phyloP scores from a whole-genome alignment of 2,329 filamentous ascomycete species.

The Claviceps lovelessii region DNA sequence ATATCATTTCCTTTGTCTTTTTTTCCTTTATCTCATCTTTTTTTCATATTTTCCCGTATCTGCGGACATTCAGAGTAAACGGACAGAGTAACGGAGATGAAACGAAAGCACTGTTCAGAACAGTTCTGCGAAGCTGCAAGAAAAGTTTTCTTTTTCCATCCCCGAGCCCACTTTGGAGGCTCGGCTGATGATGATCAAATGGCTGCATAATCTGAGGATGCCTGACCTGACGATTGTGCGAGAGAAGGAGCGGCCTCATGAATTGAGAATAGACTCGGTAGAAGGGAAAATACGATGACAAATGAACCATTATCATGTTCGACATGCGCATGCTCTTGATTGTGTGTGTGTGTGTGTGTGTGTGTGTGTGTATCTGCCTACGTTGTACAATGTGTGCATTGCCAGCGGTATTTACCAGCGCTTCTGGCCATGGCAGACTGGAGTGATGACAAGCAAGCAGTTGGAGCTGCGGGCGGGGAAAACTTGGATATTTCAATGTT shows the following conservation, averaged over 20 bases:
- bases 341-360: no score
- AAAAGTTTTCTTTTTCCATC: constrained; percentile 13
- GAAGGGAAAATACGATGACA: constrained; percentile 18
- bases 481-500: no score
- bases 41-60: constrained; percentile 10
- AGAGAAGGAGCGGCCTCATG: constrained; percentile 14
- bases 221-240: constrained; percentile 7
- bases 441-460: no score
- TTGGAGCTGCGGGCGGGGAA: no score
- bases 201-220: constrained; percentile 9
- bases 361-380: no score
- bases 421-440: no score
- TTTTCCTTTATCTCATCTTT: constrained; percentile 9
- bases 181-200: constrained; percentile 14
- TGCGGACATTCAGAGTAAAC: constrained; percentile 17
- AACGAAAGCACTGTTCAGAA: constrained; percentile 18
- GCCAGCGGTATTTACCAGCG: no score
- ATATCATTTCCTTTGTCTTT: constrained; percentile 7
- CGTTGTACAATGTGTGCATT: no score
- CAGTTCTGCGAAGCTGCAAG: constrained; percentile 16
- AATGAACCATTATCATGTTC: background rate
- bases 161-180: constrained; percentile 11
- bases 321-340: background rate
- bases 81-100: constrained; percentile 9
- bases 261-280: constrained; percentile 24